These are phyloP conservation scores for Avena atlantica DNA, from an alignment of 176 grass and related monocot species.

Conservation along the genomic window DNA sequence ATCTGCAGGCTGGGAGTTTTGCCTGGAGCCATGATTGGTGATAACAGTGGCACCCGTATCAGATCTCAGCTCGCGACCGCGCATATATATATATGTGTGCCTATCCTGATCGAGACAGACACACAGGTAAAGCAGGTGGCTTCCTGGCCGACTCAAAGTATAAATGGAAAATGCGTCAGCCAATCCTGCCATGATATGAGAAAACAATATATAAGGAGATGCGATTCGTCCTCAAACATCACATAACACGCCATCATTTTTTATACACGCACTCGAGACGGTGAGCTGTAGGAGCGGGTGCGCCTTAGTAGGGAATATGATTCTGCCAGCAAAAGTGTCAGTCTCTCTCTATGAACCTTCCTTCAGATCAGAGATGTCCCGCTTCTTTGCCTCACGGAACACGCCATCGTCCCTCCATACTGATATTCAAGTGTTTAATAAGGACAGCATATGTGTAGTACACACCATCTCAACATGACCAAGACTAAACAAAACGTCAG, in stretches of 20 bases:
- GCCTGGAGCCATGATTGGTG: not conserved
- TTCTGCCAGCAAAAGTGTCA: not conserved
- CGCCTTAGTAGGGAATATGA: not conserved
- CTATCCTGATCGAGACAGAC: not conserved
- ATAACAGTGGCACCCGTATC: not conserved
- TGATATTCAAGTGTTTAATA: not conserved
- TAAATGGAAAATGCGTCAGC: not conserved
- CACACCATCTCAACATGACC: not conserved
- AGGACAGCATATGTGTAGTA: not conserved
- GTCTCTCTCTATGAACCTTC: not conserved
- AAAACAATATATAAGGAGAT: not conserved
- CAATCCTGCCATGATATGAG: not conserved
- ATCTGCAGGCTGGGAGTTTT: not conserved
- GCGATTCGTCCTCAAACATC: not conserved
- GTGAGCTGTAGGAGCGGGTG: not conserved
- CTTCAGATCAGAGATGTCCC: not conserved
- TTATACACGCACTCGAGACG: not conserved
- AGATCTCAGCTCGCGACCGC: not conserved
- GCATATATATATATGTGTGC: not conserved
- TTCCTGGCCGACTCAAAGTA: slow-evolving; percentile 7
- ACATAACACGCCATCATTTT: too few relatives aligned
- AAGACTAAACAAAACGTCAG: not conserved
- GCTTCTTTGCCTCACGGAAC: not conserved
- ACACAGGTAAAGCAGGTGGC: not conserved
- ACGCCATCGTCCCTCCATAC: not conserved